These are phyloP conservation scores for Candida pseudoviswanathii DNA, from an alignment of 1,139 yeast species.

Conservation along the genomic window DNA sequence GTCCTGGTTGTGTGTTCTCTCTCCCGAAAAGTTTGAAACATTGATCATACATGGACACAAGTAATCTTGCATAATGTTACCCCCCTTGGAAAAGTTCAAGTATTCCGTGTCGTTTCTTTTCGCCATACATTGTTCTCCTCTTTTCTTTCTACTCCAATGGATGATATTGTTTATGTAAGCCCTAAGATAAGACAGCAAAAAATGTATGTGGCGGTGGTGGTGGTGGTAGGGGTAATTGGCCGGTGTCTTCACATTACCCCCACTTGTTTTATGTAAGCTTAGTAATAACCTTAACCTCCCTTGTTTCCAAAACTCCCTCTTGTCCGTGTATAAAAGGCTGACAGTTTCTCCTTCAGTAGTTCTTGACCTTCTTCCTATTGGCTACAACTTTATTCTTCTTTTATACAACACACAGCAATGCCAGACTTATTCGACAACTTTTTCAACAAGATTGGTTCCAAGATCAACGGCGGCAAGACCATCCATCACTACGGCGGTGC, in stretches of 20 bases:
- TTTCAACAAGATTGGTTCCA: slow-evolving; percentile 33
- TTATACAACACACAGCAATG: slow-evolving; percentile 22
- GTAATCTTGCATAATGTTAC: neutral
- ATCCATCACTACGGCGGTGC: slow-evolving; percentile 33
- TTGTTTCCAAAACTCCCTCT: too few relatives aligned
- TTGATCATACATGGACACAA: neutral
- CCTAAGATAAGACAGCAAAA: too few relatives aligned
- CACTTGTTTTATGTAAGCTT: neutral
- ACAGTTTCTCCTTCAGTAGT: too few relatives aligned
- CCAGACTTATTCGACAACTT: slow-evolving; percentile 49
- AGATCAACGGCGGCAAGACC: slow-evolving; percentile 38
- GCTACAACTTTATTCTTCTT: neutral
- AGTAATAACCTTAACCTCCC: neutral
- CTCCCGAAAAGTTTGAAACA: neutral
- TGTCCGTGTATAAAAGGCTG: neutral
- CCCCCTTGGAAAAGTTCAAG: neutral
- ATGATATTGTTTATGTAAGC: neutral
- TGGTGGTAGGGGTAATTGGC: neutral
- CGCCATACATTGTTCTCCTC: neutral
- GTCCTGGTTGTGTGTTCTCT: too few relatives aligned
- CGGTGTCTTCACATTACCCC: neutral
- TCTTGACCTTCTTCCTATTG: neutral
- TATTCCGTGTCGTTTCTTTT: neutral
- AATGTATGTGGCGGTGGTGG: neutral
- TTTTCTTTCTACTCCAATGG: neutral